A percentile compares a stretch with the other conserved stretches of the same genome.
Evolutionary conservation across 108 stramenopile species (phyloP).

Genomic region (Craspedostauros australis): DNA sequence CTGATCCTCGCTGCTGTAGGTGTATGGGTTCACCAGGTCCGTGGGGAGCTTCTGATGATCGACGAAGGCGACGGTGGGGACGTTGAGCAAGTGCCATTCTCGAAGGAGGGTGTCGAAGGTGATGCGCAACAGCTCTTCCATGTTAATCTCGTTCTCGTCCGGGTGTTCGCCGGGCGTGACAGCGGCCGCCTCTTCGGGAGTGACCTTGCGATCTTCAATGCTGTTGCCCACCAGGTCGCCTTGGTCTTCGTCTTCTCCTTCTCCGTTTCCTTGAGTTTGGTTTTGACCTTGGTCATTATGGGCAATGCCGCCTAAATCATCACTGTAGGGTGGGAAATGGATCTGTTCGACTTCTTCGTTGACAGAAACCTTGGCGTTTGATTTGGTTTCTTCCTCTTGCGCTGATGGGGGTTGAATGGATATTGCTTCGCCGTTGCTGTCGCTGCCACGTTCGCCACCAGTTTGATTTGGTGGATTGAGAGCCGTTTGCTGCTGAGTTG

Average conservation of each 20-base stretch:
- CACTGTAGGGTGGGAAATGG: too few relatives aligned
- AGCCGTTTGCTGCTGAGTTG: too few relatives aligned
- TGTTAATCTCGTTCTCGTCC: constrained; percentile 10
- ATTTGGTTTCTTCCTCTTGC: too few relatives aligned
- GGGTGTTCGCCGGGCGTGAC: constrained; percentile 1
- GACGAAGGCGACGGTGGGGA: constrained; percentile 11
- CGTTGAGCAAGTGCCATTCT: constrained; percentile 20
- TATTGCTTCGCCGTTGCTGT: too few relatives aligned
- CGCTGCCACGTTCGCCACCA: too few relatives aligned
- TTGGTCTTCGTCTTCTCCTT: constrained; percentile 1
- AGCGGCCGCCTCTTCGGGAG: constrained; percentile 7
- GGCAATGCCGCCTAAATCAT: too few relatives aligned
- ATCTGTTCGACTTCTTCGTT: too few relatives aligned
- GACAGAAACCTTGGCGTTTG: too few relatives aligned
- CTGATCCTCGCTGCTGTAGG: background rate
- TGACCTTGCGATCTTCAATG: background rate
- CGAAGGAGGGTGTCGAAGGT: constrained; percentile 11
- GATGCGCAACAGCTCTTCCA: constrained; percentile 17
- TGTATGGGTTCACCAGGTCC: background rate
- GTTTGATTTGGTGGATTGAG: too few relatives aligned
- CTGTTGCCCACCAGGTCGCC: background rate
- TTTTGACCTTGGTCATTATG: background rate
- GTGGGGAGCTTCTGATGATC: background rate
- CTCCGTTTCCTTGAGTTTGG: background rate
- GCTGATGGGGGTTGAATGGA: too few relatives aligned